A percentile compares a stretch with the other conserved stretches of the same genome.
Conservation (phyloP, 805 yeast genomes). For the Hanseniaspora hatyaiensis region DNA sequence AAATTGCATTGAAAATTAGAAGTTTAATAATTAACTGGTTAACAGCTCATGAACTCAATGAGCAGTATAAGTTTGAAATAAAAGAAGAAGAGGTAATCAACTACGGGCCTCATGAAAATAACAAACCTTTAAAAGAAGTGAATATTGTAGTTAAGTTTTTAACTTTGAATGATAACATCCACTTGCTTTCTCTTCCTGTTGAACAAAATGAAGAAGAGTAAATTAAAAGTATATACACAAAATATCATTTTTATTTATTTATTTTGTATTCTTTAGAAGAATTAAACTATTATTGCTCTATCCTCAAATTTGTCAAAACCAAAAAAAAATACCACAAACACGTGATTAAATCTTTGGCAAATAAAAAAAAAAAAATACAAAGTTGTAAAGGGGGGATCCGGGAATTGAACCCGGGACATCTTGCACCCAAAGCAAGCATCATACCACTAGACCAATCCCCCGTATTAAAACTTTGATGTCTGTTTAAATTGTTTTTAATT, state of each 20-base stretch:
- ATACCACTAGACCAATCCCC: constrained; percentile 45
- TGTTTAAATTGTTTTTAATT: no score
- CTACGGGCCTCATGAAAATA: not conserved
- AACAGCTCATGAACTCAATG: not conserved
- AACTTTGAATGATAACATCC: constrained; percentile 11
- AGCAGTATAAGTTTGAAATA: not conserved
- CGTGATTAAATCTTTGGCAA: not conserved
- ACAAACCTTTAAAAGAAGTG: not conserved
- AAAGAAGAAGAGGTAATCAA: constrained; percentile 3
- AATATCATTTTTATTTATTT: not conserved
- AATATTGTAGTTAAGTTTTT: constrained; percentile 10
- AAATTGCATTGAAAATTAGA: constrained; percentile 14
- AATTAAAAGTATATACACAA: not conserved
- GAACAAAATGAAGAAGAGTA: constrained; percentile 4
- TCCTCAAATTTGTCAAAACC: not conserved
- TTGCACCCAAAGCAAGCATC: constrained; percentile 49
- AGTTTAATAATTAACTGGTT: constrained; percentile 5
- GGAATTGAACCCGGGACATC: constrained; percentile 51
- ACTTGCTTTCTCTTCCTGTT: constrained; percentile 9
- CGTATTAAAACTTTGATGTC: constrained; percentile 15
- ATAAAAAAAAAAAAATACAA: constrained; percentile 3
- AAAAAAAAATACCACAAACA: not conserved
- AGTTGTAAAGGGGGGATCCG: constrained; percentile 30
- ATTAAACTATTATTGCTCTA: not conserved
- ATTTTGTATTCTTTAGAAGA: not conserved